Base-by-base conservation (phyloP, 2,329 filamentous ascomycete species). In the Ophiocordyceps camponoti-floridani region DNA sequence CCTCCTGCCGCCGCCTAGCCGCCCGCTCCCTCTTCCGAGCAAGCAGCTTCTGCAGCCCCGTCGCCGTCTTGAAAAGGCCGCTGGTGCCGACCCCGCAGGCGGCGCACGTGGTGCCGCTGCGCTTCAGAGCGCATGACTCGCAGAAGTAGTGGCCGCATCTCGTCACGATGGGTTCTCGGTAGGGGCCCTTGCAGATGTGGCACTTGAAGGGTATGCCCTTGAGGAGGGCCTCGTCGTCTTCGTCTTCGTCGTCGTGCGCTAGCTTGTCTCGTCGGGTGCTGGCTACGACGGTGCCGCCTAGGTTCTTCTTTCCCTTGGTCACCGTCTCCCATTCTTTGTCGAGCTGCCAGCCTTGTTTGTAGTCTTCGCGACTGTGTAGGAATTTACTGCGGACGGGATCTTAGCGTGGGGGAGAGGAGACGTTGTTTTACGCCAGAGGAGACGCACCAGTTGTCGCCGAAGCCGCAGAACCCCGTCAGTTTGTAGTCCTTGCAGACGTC, bases 91-190 rank as follows among this genome's bases (percentile, higher is more conserved):
- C 70, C 1, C 85, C 84, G 59, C 91, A 96, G 4, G 82, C 83
- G 2, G 84, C 85, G 60, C 91, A 96, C 3, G 76, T 77, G 4
- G 88, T 88, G 53, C 83, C 73, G 58, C 95, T 96, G 51, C 88
- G 67, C 58, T 84, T 78, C 53, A 96, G 66, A 26, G 91, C 91
- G 61, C 91, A 98, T 1, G 73, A 70, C 60, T 95, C 84, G 58
- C 91, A 98, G 57, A 96, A 96, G 61, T 96, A 96, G 60, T 98
- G 91, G 0, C 86, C 84, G 52, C 91, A 98, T 51, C 86, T 82
- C 12, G 91, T 96, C 23, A 89, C 67, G 12, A 96, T 75, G 0
- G 91, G 89, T 46, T 75, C 72, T 54, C 77, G 82, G 62, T 94
- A 95, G 1, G 78, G 62, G 35, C 77, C 73, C 54, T 80, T 78